phyloP scores from a whole-genome alignment of 78 protist genomes.

The Salpingoeca rosetta region DNA sequence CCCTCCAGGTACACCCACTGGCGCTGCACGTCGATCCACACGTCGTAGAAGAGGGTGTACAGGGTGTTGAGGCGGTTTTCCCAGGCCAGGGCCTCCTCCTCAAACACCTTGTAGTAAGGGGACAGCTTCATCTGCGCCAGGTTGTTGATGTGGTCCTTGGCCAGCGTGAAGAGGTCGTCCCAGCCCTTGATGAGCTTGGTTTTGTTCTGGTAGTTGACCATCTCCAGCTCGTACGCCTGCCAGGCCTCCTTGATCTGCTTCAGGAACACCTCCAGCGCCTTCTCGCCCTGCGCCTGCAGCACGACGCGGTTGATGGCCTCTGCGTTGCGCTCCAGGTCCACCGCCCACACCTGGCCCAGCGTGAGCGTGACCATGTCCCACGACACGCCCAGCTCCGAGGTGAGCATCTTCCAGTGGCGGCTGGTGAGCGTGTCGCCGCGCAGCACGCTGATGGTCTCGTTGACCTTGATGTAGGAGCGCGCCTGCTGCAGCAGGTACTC shows the following conservation, averaged over 20 bases:
- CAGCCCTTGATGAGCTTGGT: slow-evolving; percentile 75
- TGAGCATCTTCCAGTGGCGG: slow-evolving; percentile 79
- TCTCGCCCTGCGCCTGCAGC: slow-evolving; percentile 84
- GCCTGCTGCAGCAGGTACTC: slow-evolving; percentile 38
- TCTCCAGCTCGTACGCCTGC: slow-evolving; percentile 64
- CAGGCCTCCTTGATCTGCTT: slow-evolving; percentile 67
- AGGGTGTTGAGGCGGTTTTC: slow-evolving; percentile 72
- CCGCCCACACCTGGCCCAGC: slow-evolving; percentile 74
- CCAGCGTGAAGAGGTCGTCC: slow-evolving; percentile 82
- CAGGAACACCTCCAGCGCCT: slow-evolving; percentile 88
- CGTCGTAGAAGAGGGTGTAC: slow-evolving; percentile 49
- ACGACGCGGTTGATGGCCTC: slow-evolving; percentile 63
- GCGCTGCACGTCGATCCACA: slow-evolving; percentile 90
- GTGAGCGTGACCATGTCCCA: slow-evolving; percentile 60
- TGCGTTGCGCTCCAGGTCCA: slow-evolving; percentile 60
- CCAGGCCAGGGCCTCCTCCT: slow-evolving; percentile 75
- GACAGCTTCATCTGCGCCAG: slow-evolving; percentile 79
- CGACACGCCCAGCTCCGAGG: slow-evolving; percentile 33
- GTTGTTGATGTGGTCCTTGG: slow-evolving; percentile 57
- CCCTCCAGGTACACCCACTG: slow-evolving; percentile 94
- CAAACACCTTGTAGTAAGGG: slow-evolving; percentile 86
- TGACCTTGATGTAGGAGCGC: slow-evolving; percentile 41
- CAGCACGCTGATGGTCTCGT: slow-evolving; percentile 49
- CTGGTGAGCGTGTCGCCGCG: slow-evolving; percentile 67
- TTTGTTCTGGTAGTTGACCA: slow-evolving; percentile 67